Base-by-base conservation (phyloP, 2,329 filamentous ascomycete species). In the Alternaria arbusti region DNA sequence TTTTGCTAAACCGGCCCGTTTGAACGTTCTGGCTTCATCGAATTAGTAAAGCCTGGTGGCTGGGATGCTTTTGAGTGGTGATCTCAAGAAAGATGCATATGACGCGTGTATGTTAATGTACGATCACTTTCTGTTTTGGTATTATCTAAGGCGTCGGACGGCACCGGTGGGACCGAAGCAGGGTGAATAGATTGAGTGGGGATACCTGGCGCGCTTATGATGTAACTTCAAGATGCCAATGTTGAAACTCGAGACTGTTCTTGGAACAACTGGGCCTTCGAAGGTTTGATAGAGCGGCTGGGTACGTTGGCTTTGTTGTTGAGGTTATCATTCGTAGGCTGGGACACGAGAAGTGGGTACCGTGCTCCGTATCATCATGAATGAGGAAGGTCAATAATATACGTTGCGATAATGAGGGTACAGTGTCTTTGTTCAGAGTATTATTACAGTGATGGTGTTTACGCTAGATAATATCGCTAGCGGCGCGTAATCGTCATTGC, bases 371-470 rank as follows among this genome's bases (percentile, higher is more conserved):
- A 45, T 43, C 52, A 60, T 61, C 45, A 64, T 64, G 11, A 60
- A 70, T 65, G 15, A 68, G 66, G 68, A 65, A 71, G 69, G 70
- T 71, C 58, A 54, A 5, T 17, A 23, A 57, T 65, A 54, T 26
- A 17, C 13, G 58, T 64, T 54, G 62, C 45, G 59, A 63, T 57
- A 59, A 44, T 65, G 49, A 55, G 45, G 20, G 55, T 57, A 60
- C 66, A 57, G 30, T 63, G 54, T 63, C 54, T 57, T 61, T 63
- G 63, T 46, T 49, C 49, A 62, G 22, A 56, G 44, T 63, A 61
- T 40, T 47, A 61, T 61, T 68, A 68, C 59, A 66, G 51, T 59
- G 28, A 57, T 28, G 64, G 54, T 50, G 65, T 62, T 40, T 62
- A 66, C 66, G 60, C 70, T 67, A 69, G 62, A 60, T 36, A 61